These are phyloP conservation scores for Cucurbita maxima DNA, from an alignment of 306 rosid genomes.

Conservation along the genomic window DNA sequence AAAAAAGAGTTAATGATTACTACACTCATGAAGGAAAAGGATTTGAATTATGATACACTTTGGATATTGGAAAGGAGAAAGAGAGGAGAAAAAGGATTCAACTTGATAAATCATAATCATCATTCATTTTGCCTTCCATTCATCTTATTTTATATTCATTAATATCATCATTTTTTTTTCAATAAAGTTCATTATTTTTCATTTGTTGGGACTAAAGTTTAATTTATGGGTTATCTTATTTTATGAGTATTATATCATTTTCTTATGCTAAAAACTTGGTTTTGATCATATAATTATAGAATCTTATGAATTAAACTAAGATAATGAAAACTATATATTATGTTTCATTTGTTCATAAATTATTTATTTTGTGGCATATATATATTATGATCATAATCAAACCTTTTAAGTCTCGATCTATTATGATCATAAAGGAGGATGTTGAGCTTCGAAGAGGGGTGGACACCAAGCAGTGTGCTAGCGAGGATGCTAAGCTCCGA, in stretches of 20 bases:
- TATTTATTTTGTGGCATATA: too few species aligned
- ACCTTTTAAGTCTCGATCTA: too few species aligned
- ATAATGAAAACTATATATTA: background rate
- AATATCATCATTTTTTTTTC: background rate
- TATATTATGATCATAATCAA: too few species aligned
- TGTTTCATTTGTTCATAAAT: background rate
- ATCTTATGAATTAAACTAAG: background rate
- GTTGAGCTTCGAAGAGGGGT: too few species aligned
- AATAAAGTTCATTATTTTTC: background rate
- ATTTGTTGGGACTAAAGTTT: background rate
- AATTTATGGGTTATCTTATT: background rate
- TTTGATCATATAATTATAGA: background rate
- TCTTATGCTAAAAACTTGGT: background rate
- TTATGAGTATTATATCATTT: background rate
- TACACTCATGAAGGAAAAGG: background rate
- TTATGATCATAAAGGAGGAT: too few species aligned
- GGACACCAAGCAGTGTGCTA: too few species aligned
- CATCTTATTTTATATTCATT: background rate
- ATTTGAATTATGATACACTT: background rate
- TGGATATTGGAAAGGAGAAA: background rate
- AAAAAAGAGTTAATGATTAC: background rate
- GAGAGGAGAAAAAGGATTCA: background rate
- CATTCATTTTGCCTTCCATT: constrained; percentile 8
- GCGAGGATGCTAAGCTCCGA: too few species aligned
- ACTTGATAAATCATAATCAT: background rate